Evolutionary conservation across 1,139 yeast genomes (phyloP), one percentile per base, ranked within the genome.

Genomic region (Meyerozyma sp.): DNA sequence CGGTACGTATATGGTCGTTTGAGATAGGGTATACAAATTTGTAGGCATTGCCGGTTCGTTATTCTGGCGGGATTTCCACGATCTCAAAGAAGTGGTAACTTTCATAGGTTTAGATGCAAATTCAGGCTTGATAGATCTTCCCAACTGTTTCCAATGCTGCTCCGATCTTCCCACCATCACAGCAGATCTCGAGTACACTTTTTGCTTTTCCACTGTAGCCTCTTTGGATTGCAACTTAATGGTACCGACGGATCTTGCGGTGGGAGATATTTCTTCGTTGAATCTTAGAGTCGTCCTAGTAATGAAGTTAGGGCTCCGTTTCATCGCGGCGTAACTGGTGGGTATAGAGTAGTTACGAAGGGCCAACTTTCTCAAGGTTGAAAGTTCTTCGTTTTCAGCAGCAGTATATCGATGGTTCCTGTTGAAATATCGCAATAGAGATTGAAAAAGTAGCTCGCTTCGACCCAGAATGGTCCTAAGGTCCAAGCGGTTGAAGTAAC

Each of bases 91-190:
- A 16, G 42, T 55, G 1, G 62, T 53, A 1, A 46, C 39, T 43
- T 63, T 66, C 5, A 66, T 50, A 1, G 62, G 64, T 1, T 40
- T 41, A 0, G 46, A 45, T 1, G 52, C n/a, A 41, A 63, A 55
- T 0, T 46, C 53, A 4, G 58, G 57, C 28, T 45, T 49, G 8
- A 68, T 50, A 6, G 72, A 65, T 39, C 75, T 49, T 1, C 73
- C 75, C 20, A 66, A 47, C 43, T 66, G 60, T 46, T 65, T 68
- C 75, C 75, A 69, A 42, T 66, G 73, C 20, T 60, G 62, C 42
- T 58, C 64, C 0, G 74, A 66, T 48, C 64, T 68, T 2, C 72
- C 73, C 3, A 59, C 59, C 8, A 59, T 38, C 1, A 68, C 47
- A 8, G 54, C 43, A 36, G 58, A 54, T 41, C 61, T 59, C 41